Evolutionary conservation across 176 grass and related monocot species (phyloP), one percentile per base, ranked within the genome.

Genomic region (Aegilops longissima): DNA sequence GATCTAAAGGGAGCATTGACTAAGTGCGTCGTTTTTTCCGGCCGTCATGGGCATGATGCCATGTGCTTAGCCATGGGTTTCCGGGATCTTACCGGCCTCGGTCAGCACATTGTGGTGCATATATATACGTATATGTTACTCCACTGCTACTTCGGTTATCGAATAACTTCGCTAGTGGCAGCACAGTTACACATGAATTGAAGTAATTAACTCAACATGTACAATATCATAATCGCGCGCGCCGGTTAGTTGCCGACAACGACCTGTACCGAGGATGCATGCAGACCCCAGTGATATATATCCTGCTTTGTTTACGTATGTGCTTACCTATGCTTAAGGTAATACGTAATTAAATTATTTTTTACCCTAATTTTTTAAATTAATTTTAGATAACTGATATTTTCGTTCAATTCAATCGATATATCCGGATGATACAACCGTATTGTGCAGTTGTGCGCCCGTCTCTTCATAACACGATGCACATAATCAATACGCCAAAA

Each of bases 41-140:
- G 77, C 18, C 81, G 61, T 84, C 82, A 58, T 30, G 72, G 65
- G 72, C 73, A 78, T 71, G 52, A 78, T 82, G 88, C 84, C 84
- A 83, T 83, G 88, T 83, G 88, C 83, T 86, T 82, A 66, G 79
- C 27, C 88, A 54, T 86, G 79, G 79, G 42, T 86, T 83, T 73
- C 84, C 80, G 84, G 79, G n/a, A 71, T 90, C 39, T 83, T 65
- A 73, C 73, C 9, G 24, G 70, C 42, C 20, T n/a, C 17, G 42
- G 59, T 17, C 49, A 52, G 5, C 49, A 52, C 49, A 52, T 52
- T 76, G 63, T 64, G 77, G 7, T 70, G 49, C 47, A 52, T 17
- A 52, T 52, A 39, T 40, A 67, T 8, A 31, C 3, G 30, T 31
- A 27, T 39, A 39, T 39, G 38, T 38, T 39, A 39, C 38, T 39